Evolutionary conservation across 306 rosid genomes (phyloP).

Genomic region (Cicer pinnatifidum): DNA sequence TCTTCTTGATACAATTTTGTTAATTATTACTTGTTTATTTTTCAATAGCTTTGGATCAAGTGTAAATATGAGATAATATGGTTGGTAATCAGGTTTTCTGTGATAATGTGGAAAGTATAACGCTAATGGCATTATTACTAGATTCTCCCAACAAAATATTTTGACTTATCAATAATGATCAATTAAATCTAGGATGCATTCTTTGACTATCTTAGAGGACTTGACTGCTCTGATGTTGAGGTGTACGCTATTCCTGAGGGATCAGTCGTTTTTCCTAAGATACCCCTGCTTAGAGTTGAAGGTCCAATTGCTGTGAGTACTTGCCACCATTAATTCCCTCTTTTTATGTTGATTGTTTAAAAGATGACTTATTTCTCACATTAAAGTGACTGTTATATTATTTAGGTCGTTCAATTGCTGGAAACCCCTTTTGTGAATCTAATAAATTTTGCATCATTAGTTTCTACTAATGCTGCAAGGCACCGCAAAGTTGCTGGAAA

Average conservation of each 20-base stretch:
- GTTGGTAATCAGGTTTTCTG: constrained; percentile 30
- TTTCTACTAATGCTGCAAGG: constrained; percentile 97
- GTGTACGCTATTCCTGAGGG: constrained; percentile 89
- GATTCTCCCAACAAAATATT: constrained; percentile 23
- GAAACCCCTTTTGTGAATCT: constrained; percentile 96
- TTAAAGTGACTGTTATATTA: constrained; percentile 31
- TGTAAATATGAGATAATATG: constrained; percentile 30
- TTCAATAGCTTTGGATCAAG: constrained; percentile 8
- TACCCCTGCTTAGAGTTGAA: constrained; percentile 89
- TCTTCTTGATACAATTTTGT: constrained; percentile 21
- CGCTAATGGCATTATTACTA: constrained; percentile 31
- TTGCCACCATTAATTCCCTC: constrained; percentile 27
- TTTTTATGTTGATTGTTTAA: constrained; percentile 16
- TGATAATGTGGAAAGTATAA: constrained; percentile 38
- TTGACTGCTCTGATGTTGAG: constrained; percentile 91
- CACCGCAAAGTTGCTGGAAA: constrained; percentile 98
- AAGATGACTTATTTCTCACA: constrained; percentile 27
- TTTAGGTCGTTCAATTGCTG: constrained; percentile 93
- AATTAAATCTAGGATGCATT: constrained; percentile 76
- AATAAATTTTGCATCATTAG: constrained; percentile 85
- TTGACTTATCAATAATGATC: constrained; percentile 34
- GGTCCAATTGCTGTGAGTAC: constrained; percentile 96
- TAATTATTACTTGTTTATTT: not conserved
- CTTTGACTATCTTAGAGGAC: constrained; percentile 82
- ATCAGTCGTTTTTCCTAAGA: constrained; percentile 91